phyloP scores from a whole-genome alignment of 305 asterid genomes.

The Ilex paraguariensis region DNA sequence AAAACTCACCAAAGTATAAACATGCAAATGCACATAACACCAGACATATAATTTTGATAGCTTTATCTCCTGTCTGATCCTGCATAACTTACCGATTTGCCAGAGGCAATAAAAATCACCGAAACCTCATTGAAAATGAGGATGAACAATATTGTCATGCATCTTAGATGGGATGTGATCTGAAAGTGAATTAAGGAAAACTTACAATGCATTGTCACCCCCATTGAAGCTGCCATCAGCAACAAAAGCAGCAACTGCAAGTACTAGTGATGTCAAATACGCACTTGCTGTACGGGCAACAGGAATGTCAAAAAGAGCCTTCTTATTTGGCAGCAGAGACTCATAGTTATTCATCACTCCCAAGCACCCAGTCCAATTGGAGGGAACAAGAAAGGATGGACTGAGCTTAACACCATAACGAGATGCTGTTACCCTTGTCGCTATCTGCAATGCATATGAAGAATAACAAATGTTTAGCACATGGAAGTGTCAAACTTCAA shows the following conservation, averaged over 20 bases:
- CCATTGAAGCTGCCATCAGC: constrained; percentile 87
- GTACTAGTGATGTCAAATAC: constrained; percentile 62
- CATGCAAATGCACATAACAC: too few species aligned
- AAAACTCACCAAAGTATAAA: background rate
- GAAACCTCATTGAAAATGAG: background rate
- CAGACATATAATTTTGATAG: too few species aligned
- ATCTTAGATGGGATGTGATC: too few species aligned
- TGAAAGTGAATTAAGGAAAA: background rate
- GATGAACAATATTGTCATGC: background rate
- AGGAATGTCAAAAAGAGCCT: constrained; percentile 80
- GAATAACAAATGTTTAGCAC: background rate
- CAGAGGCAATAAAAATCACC: background rate
- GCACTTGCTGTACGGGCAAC: constrained; percentile 90
- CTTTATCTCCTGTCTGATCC: too few species aligned
- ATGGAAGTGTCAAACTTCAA: background rate
- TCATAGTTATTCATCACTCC: constrained; percentile 86
- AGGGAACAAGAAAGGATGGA: constrained; percentile 87
- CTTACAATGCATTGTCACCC: constrained; percentile 88
- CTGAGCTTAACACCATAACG: constrained; percentile 79
- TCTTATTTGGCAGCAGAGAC: constrained; percentile 73
- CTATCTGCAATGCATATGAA: constrained; percentile 40
- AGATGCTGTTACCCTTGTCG: constrained; percentile 70
- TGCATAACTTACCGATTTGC: too few species aligned
- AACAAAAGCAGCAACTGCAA: constrained; percentile 61
- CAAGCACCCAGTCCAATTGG: constrained; percentile 86